Conservation (phyloP, 169 alveolate genomes). For the Amoebophrya sp. region DNA sequence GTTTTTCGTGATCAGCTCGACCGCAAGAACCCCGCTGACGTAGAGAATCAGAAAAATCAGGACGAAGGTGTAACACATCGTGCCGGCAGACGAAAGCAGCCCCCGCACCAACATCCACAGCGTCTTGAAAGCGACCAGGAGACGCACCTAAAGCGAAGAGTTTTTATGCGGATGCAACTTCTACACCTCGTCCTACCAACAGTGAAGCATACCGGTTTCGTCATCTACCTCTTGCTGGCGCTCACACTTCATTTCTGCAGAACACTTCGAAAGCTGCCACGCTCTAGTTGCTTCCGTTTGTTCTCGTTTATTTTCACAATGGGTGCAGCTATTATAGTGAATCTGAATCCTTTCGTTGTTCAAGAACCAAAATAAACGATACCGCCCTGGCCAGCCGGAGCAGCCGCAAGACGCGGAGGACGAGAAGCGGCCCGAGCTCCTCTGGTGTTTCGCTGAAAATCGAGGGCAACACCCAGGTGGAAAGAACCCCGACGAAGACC, state of each 20-base stretch:
- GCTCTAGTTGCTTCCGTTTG: no score
- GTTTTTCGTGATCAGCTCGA: not conserved
- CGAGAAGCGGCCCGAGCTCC: not conserved
- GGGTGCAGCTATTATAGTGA: no score
- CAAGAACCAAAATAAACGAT: no score
- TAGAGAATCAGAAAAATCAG: not conserved
- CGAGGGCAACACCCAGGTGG: not conserved
- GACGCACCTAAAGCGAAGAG: not conserved
- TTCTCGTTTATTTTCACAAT: no score
- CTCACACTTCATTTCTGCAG: no score
- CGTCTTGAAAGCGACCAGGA: not conserved
- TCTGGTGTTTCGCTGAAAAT: not conserved
- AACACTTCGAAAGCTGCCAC: no score
- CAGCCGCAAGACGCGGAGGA: not conserved
- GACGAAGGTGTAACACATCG: not conserved
- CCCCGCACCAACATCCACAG: not conserved
- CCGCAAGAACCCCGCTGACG: not conserved
- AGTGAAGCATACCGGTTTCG: no score
- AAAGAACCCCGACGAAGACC: not conserved
- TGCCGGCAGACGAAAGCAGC: not conserved
- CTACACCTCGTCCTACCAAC: no score
- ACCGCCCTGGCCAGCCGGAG: not conserved
- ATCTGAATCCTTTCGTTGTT: no score
- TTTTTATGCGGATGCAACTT: no score
- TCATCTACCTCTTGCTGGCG: no score